A percentile compares a stretch with the other conserved stretches of the same genome.
These are phyloP conservation scores for Trypanosoma vivax DNA, from an alignment of 208 protist genomes.

Conservation along the genomic window DNA sequence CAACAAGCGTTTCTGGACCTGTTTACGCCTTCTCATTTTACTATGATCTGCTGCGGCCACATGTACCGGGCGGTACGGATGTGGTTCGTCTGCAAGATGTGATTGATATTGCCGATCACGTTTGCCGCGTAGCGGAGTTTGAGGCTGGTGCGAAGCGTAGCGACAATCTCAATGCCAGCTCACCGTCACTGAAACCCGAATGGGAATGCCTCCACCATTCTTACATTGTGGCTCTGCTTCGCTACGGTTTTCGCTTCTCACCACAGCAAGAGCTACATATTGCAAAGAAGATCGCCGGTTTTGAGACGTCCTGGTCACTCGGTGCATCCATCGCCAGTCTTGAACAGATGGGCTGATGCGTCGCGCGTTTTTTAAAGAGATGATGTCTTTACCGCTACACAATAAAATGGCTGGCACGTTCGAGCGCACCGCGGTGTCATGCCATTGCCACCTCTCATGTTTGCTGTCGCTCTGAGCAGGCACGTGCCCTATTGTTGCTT, in stretches of 20 bases:
- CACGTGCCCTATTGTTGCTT: no score
- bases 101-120: constrained; percentile 14
- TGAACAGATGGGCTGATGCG: constrained; percentile 1
- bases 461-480: no score
- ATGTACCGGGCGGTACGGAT: constrained; percentile 14
- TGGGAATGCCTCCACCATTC: constrained; percentile 74
- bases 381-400: constrained; percentile 8
- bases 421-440: no score
- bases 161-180: no score
- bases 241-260: constrained; percentile 46
- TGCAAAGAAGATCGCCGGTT: constrained; percentile 74
- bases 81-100: constrained; percentile 22
- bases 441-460: no score
- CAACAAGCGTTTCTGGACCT: constrained; percentile 24
- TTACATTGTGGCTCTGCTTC: constrained; percentile 67
- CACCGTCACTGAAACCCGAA: constrained; percentile 30
- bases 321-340: constrained; percentile 56
- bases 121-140: constrained; percentile 22
- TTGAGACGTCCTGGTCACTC: constrained; percentile 75
- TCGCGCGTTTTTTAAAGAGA: not conserved
- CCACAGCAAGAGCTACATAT: constrained; percentile 49
- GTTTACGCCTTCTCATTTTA: constrained; percentile 74
- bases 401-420: no score
- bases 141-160: not conserved
- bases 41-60: constrained; percentile 39